Evolutionary conservation across 345 rosid species (phyloP).

Genomic region (Eucalyptus marginata): DNA sequence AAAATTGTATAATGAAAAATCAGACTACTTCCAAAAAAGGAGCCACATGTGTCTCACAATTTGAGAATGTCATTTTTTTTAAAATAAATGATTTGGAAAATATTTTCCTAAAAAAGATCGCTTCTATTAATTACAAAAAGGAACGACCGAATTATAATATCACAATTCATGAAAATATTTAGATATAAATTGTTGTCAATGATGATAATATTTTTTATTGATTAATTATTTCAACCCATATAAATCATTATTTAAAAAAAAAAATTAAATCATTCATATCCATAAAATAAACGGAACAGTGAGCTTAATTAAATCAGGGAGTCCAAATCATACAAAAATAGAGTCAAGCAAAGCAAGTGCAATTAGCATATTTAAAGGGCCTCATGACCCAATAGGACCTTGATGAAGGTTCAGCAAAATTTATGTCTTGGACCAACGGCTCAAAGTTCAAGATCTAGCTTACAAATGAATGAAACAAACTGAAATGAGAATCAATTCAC

Average conservation of each 20-base stretch:
- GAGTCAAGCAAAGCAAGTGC: not conserved
- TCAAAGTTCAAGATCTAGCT: not conserved
- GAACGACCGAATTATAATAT: not conserved
- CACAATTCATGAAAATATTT: not conserved
- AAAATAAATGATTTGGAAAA: not conserved
- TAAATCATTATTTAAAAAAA: not conserved
- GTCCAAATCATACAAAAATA: not conserved
- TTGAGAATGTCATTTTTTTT: not conserved
- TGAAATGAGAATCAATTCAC: not conserved
- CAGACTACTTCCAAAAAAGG: not conserved
- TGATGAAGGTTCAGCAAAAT: not conserved
- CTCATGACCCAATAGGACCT: not conserved
- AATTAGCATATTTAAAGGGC: not conserved
- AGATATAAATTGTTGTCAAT: not conserved
- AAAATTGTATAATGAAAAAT: not conserved
- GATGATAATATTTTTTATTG: not conserved
- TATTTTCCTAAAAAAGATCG: accelerated
- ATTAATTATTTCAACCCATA: not conserved
- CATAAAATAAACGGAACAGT: accelerated
- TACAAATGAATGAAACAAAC: not conserved
- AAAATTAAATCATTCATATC: not conserved
- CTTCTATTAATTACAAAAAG: not conserved
- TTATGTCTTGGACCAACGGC: not conserved
- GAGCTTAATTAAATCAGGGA: not conserved
- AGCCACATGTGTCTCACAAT: not conserved